Base-by-base conservation (phyloP, 257 asterid species). In the Solanum piurae region DNA sequence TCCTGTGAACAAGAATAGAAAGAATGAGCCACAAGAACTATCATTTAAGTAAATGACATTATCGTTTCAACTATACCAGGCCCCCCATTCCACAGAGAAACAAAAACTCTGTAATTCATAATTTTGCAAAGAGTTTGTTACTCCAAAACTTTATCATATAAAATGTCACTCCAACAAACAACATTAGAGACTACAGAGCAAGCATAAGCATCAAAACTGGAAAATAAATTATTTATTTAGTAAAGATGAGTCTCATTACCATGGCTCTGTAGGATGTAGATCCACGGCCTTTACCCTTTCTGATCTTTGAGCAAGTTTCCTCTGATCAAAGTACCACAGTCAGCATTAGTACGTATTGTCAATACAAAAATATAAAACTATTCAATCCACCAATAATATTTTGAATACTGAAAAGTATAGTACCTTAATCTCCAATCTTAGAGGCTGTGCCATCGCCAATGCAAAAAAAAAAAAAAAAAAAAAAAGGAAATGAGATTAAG, bases 221-320 rank as follows among this genome's bases (percentile, higher is more conserved):
- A 37, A 86, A 71, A 31, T 33, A 18, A 31, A 49, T 36, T 29
- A 84, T 82, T 29, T 83, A 74, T 83, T 72, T 16, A 33, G 55
- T 69, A 21, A 21, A 75, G 55, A 82, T 12, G 38, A 69, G 83
- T 85, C 42, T 89, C 33, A 40, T 88, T 88, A 94, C 96, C 96
- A 94, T 94, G 96, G 95, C 93, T 94, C 96, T 2, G 94, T 89
- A 33, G 96, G 96, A 89, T 94, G 96, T 36, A 93, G 93, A 92
- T 93, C 96, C 86, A 92, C 95, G 55, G 93, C 92, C 84, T 93
- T 93, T 86, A 93, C 96, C 90, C 96, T 93, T 89, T 92, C 95
- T 87, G 96, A 94, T 90, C 95, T 92, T 88, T 93, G 95, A 16
- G 94, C 95, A 77, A 94, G 93, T 89, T 94, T 93, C 88, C 94